Conservation (phyloP, 768 basidiomycete species). For the Leccinum barrowsii region DNA sequence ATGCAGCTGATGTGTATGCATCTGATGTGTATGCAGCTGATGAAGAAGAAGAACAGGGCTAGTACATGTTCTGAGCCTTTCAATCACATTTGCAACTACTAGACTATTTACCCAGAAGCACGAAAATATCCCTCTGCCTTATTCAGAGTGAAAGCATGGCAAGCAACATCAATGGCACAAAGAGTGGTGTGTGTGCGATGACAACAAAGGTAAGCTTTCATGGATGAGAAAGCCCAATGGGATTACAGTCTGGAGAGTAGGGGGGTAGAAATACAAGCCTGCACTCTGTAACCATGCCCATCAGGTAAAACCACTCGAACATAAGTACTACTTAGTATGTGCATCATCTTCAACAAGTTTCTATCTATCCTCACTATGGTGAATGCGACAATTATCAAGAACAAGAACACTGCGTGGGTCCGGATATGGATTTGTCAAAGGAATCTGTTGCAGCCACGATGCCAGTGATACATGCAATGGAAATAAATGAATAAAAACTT, state of each 20-base stretch:
- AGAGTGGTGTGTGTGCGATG: not conserved
- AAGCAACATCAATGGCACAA: not conserved
- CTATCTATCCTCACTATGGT: not conserved
- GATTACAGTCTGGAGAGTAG: not conserved
- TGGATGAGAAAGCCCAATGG: not conserved
- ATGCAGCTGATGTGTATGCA: too few relatives aligned
- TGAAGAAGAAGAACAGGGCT: too few relatives aligned
- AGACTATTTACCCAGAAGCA: not conserved
- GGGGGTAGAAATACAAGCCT: not conserved
- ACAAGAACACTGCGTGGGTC: not conserved
- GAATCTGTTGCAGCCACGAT: not conserved
- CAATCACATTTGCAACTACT: not conserved
- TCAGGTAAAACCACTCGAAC: not conserved
- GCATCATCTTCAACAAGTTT: not conserved
- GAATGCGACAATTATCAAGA: not conserved
- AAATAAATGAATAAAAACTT: not conserved
- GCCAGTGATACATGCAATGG: not conserved
- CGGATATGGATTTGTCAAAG: not conserved
- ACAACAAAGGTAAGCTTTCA: not conserved
- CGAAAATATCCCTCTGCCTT: not conserved
- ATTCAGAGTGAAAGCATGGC: not conserved
- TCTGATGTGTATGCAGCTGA: too few relatives aligned
- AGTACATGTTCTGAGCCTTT: not conserved
- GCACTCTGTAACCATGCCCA: not conserved
- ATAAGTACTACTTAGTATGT: not conserved